A percentile compares a stretch with the other conserved stretches of the same genome.
Conservation (phyloP, 768 basidiomycete species). For the Lactarius quietus region DNA sequence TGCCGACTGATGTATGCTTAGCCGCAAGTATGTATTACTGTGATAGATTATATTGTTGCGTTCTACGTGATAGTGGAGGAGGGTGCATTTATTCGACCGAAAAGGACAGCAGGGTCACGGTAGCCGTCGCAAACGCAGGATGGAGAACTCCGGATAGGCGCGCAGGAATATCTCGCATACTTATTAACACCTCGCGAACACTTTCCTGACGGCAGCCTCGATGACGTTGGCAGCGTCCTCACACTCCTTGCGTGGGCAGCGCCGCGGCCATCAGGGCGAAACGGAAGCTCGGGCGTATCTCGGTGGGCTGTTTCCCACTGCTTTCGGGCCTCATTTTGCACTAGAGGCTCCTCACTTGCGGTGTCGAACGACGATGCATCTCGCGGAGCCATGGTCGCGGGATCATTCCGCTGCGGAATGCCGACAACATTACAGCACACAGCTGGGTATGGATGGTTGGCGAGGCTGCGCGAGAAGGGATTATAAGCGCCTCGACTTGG, state of each 20-base stretch:
- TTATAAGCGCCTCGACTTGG: constrained; percentile 73
- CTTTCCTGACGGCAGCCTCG: constrained; percentile 64
- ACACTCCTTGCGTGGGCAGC: constrained; percentile 83
- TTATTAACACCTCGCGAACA: neutral
- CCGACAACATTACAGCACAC: constrained; percentile 36
- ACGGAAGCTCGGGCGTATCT: constrained; percentile 80
- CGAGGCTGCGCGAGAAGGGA: constrained; percentile 83
- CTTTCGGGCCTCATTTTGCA: constrained; percentile 81
- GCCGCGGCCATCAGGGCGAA: constrained; percentile 77
- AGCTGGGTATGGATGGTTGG: constrained; percentile 86
- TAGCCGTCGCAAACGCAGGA: no score
- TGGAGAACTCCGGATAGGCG: no score
- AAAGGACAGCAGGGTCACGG: no score
- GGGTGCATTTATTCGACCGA: no score
- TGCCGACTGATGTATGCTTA: no score
- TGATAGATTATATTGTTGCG: no score
- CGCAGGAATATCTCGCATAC: constrained; percentile 47
- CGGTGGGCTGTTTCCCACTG: constrained; percentile 82
- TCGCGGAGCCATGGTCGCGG: constrained; percentile 43
- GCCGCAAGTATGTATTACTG: no score
- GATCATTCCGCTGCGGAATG: constrained; percentile 47
- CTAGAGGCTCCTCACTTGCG: constrained; percentile 66
- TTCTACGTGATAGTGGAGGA: no score
- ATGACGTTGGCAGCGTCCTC: constrained; percentile 82
- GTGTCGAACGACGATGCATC: constrained; percentile 50